Percentiles rank a stretch among this genome's conserved stretches.
phyloP scores from a whole-genome alignment of 2,329 filamentous ascomycete genomes.

The Aspergillus sp. region DNA sequence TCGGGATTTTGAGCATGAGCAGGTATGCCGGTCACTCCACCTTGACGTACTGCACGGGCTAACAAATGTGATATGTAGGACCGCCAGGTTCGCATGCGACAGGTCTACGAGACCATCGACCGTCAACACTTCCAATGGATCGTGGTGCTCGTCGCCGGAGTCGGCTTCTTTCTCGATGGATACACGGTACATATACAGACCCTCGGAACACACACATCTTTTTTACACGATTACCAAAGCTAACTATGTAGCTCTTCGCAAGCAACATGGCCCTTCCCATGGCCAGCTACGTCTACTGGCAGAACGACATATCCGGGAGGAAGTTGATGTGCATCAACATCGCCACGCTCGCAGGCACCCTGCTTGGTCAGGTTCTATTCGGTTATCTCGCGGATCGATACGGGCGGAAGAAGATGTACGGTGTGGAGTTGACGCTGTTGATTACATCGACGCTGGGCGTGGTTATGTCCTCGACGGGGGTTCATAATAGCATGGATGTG shows the following conservation, averaged over 20 bases:
- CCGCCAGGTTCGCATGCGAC: slow-evolving; percentile 37
- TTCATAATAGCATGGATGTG: slow-evolving; percentile 38
- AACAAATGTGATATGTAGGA: slow-evolving; percentile 20
- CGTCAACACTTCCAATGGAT: slow-evolving; percentile 38
- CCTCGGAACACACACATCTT: neutral
- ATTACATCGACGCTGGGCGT: slow-evolving; percentile 43
- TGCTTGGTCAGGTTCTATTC: slow-evolving; percentile 44
- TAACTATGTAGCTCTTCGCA: slow-evolving; percentile 36
- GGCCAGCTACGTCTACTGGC: slow-evolving; percentile 44
- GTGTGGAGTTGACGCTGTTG: slow-evolving; percentile 43
- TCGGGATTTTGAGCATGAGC: slow-evolving; percentile 39
- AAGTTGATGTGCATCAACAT: slow-evolving; percentile 39
- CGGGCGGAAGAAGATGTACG: slow-evolving; percentile 47
- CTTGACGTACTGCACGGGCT: neutral
- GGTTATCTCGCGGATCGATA: slow-evolving; percentile 43
- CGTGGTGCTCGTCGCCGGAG: slow-evolving; percentile 41
- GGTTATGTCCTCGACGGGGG: slow-evolving; percentile 40
- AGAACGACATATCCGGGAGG: slow-evolving; percentile 27
- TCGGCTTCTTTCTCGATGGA: slow-evolving; percentile 46
- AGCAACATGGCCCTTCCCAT: slow-evolving; percentile 47
- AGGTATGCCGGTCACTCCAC: slow-evolving; percentile 14
- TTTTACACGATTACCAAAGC: neutral
- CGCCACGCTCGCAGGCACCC: slow-evolving; percentile 40
- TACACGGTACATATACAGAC: slow-evolving; percentile 27
- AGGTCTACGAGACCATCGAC: slow-evolving; percentile 41